Evolutionary conservation across 129 eudicot genomes (phyloP), one percentile per base, ranked within the genome.

Genomic region (Erigeron canadensis): DNA sequence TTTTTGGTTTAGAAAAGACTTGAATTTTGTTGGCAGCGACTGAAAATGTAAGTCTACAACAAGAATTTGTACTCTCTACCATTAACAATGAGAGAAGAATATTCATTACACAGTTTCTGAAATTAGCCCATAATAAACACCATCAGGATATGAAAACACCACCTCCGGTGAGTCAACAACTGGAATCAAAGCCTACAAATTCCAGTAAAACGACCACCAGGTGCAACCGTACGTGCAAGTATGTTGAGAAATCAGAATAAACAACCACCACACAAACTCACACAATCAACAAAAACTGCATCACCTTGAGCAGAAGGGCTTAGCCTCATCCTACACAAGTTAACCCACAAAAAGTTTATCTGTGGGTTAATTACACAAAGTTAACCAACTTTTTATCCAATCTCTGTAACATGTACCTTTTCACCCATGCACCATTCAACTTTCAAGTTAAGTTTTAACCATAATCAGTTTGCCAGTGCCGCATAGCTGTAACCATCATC

Each of bases 111-210:
- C 70, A 63, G 23, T 38, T 9, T 7, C 44, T 1, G 12, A 71
- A 51, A 10, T 15, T 12, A 34, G 2, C 10, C 70, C 69, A 39
- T 50, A 51, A 64, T 53, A 65, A 63, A 74, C 10, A 53, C 44
- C 63, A 18, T 63, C 41, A 38, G n/a, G 8, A 74, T 15, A 69
- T 11, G 19, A 61, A 61, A 72, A 70, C 63, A 86, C 79, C 89
- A 89, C 91, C 96, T 80, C 96, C 63, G 86, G 80, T 56, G 83
- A 86, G 81, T 28, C 54, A 47, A n/a, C 69, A 86, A 45, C 72
- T 70, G 5, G 37, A 28, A 28, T 28, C 34, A 28, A 28, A 69
- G 19, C 63, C 55, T 8, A 17, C 53, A 23, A 43, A 15, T 63
- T 47, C 73, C 75, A 51, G 75, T 47, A 81, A 70, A 19, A 48